Base-by-base conservation (phyloP, 2,329 filamentous ascomycete species). In the Dactylella cylindrospora region DNA sequence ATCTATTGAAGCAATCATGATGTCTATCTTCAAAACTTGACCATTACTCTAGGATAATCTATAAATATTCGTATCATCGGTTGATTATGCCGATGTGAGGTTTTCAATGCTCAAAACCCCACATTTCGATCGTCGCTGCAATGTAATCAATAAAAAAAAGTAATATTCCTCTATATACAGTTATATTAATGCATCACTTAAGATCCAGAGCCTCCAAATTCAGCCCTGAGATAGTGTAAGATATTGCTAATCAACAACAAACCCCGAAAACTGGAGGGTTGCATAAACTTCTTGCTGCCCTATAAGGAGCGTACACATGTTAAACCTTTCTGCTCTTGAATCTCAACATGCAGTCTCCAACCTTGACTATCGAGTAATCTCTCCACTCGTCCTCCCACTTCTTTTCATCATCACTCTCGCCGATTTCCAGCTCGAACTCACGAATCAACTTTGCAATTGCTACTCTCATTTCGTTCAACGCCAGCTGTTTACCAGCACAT, bases 401-500 rank as follows among this genome's bases (percentile, higher is more conserved):
- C 35, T 55, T 17, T 2, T 62, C 29, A 31, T 64, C 50, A 39
- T 52, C 35, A 13, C 29, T 22, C 13, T 51, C 23, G 6, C 41
- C 49, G 19, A 50, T 20, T 12, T 50, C 41, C 39, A 66, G 28
- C 1, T 43, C 39, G 53, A 64, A 66, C 17, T 51, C 29, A 10
- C 26, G n/a, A 10, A 49, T 23, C 22, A 64, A 13, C 10, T 41
- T 64, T 1, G 64, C 64, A 43, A 66, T 33, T 10, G 52, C 45
- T 5, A 53, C 22, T 3, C 36, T 44, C 25, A 66, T 46, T 29
- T 66, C 64, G 25, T 55, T 64, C 23, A 57, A 26, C 36, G 64
- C 64, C 22, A 66, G 32, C 17, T 66, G 55, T 22, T 49, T 64
- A 3, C 64, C 64, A 5, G 53, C 44, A 57, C 64, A 66, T 1